phyloP scores from a whole-genome alignment of 805 yeast species.

The Dipodascopsis uninucleata region DNA sequence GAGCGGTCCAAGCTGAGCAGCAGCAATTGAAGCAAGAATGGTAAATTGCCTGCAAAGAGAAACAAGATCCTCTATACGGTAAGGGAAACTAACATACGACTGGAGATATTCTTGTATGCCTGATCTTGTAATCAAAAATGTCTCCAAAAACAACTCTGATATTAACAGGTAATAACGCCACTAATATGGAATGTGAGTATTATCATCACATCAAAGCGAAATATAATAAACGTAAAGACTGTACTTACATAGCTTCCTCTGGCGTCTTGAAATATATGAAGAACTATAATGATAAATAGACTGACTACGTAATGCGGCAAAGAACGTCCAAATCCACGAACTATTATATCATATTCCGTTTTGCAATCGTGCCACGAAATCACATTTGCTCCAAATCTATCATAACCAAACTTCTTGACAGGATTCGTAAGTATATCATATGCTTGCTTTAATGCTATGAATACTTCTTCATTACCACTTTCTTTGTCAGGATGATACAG shows the following conservation, averaged over 20 bases:
- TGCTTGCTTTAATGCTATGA: slow-evolving; percentile 63
- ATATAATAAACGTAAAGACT: background rate
- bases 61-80: slow-evolving; percentile 24
- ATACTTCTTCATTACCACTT: slow-evolving; percentile 23
- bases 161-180: slow-evolving; percentile 31
- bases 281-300: slow-evolving; percentile 14
- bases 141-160: slow-evolving; percentile 27
- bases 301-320: slow-evolving; percentile 22
- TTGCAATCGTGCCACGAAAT: slow-evolving; percentile 42
- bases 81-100: slow-evolving; percentile 22
- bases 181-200: background rate
- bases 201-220: background rate
- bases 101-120: slow-evolving; percentile 12
- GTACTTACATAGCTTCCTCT: slow-evolving; percentile 21
- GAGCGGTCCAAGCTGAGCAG: slow-evolving; percentile 29
- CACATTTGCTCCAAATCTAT: slow-evolving; percentile 81
- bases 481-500: slow-evolving; percentile 38
- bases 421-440: slow-evolving; percentile 72
- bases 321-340: slow-evolving; percentile 9
- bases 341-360: slow-evolving; percentile 9
- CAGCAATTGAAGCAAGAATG: slow-evolving; percentile 26
- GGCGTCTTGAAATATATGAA: slow-evolving; percentile 25
- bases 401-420: slow-evolving; percentile 75
- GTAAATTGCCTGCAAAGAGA: slow-evolving; percentile 26
- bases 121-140: slow-evolving; percentile 29